Base-by-base conservation (phyloP, 75 land plant species). In the Chamaecyparis obtusa region DNA sequence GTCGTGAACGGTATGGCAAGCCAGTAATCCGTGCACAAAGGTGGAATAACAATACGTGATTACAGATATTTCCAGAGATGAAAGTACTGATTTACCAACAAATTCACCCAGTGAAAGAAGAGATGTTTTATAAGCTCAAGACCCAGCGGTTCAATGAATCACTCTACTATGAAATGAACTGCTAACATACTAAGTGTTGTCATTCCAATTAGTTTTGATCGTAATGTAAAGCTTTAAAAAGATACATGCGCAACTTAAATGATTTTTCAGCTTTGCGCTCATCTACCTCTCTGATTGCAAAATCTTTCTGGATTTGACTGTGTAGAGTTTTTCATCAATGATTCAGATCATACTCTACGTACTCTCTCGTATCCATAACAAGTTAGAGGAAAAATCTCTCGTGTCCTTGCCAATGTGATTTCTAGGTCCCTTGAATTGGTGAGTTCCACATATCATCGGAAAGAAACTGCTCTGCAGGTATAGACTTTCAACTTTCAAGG, bases 1-100 rank as follows among this genome's bases (percentile, higher is more conserved):
- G 99, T 75, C 93, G 98, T 13, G 78, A 92, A 17, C 92, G 95
- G 27, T 93, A 86, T 88, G 99, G 99, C 37, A 91, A 96, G 86
- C 90, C 94, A 83, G 89, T 89, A 55, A 80, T 86, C 3, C 92
- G 96, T 41, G 85, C 75, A 88, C 87, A 33, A 32, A 88, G 91
- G 80, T 87, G 90, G 83, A 87, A 69, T 13, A 67, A 85, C 11
- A 64, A 84, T 82, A 84, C 32, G 21, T 79, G 82, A 79, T 41
- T 21, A 79, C 5, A 21, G 82, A 79, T 15, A 17, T 79, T 24
- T 79, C 37, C 43, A 7, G 19, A 36, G 79, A 37, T 76, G 43
- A 21, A 76, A 75, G 39, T 75, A 3, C 17, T 75, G 37, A 75
- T 35, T 35, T 75, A 27, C 21, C 37, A 19, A 77, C 32, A 35